A percentile compares a stretch with the other conserved stretches of the same genome.
Evolutionary conservation across 768 basidiomycete species (phyloP).

Genomic region (Lepiota subincarnata): DNA sequence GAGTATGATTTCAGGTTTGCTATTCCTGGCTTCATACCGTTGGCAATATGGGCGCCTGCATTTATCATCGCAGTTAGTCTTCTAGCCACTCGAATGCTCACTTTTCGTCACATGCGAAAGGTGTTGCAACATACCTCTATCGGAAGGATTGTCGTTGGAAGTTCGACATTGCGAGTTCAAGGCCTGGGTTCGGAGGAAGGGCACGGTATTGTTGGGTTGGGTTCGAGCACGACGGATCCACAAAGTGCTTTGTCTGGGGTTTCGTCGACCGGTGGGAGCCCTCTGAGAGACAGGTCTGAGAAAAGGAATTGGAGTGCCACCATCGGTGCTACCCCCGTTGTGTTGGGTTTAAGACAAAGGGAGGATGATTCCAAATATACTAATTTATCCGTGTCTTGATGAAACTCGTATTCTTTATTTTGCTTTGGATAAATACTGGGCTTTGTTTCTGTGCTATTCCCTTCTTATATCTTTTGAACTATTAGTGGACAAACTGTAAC

Average conservation of each 20-base stretch:
- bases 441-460: neutral
- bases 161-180: neutral
- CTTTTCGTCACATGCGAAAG: neutral
- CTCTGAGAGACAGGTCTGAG: too few relatives aligned
- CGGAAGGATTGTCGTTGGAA: neutral
- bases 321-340: too few relatives aligned
- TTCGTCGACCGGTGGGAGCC: too few relatives aligned
- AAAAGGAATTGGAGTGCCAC: too few relatives aligned
- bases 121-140: conserved; percentile 2
- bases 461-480: neutral
- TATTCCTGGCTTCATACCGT: conserved; percentile 3
- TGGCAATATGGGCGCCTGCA: neutral
- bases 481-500: too few relatives aligned
- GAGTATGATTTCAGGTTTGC: conserved; percentile 6
- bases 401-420: too few relatives aligned
- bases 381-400: too few relatives aligned
- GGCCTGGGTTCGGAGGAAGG: neutral
- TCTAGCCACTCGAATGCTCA: neutral
- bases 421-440: too few relatives aligned
- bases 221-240: too few relatives aligned
- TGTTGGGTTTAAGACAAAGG: too few relatives aligned
- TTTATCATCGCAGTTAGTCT: neutral
- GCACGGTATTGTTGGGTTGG: neutral
- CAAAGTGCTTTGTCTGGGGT: too few relatives aligned
- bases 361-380: too few relatives aligned